These are phyloP conservation scores for Cadophora luteo-olivacea DNA, from an alignment of 2,329 filamentous ascomycete species.

Conservation along the genomic window DNA sequence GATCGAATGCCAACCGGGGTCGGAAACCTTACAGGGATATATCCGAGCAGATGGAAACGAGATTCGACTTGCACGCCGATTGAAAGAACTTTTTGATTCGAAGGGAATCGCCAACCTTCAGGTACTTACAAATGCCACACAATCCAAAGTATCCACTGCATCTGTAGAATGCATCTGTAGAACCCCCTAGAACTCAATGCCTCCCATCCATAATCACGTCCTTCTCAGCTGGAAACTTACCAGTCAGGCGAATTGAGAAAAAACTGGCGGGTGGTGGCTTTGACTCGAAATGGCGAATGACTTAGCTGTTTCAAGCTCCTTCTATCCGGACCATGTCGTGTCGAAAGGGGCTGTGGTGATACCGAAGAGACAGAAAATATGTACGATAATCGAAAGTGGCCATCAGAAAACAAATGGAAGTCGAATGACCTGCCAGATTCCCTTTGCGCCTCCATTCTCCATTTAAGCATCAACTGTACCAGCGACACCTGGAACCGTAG, in stretches of 20 bases:
- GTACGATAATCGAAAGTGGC: slow-evolving; percentile 18
- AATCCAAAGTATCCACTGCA: slow-evolving; percentile 2
- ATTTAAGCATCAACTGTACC: slow-evolving; percentile 38
- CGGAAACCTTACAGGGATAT: background rate
- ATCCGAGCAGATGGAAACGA: slow-evolving; percentile 15
- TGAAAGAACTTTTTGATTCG: slow-evolving; percentile 14
- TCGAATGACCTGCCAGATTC: slow-evolving; percentile 33
- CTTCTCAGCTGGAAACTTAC: slow-evolving; percentile 34
- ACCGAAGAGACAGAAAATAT: slow-evolving; percentile 15
- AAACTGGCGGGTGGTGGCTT: slow-evolving; percentile 27
- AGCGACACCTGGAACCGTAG: slow-evolving; percentile 35
- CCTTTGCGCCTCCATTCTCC: slow-evolving; percentile 16
- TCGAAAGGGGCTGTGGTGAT: background rate
- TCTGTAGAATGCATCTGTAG: slow-evolving; percentile 13
- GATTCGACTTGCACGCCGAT: slow-evolving; percentile 7
- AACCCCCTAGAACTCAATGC: slow-evolving; percentile 9
- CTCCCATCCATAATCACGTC: background rate
- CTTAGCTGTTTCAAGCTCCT: slow-evolving; percentile 40
- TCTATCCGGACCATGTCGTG: slow-evolving; percentile 20
- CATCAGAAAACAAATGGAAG: slow-evolving; percentile 34
- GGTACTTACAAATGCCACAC: slow-evolving; percentile 42
- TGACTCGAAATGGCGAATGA: slow-evolving; percentile 36
- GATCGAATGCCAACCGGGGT: too few species aligned
- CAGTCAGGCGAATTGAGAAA: slow-evolving; percentile 32
- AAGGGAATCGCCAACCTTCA: slow-evolving; percentile 43